Evolutionary conservation across 768 basidiomycete genomes (phyloP), one percentile per base, ranked within the genome.

Genomic region (Hericium erinaceus): DNA sequence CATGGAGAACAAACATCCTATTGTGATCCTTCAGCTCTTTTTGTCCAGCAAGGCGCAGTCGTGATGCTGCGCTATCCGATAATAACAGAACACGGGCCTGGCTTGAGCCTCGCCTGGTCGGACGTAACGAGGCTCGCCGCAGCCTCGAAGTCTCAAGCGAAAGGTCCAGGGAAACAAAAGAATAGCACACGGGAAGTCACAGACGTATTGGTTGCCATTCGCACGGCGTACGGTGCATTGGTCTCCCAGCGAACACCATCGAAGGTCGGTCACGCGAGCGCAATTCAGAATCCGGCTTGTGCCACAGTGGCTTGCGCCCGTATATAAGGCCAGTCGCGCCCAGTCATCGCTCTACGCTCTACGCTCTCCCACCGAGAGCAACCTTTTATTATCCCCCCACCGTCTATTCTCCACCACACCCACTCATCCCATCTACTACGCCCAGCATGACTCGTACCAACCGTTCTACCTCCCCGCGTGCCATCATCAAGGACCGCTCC

Each of bases 371-470:
- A 38, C 61, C 56, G 37, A 50, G 33, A 18, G 37, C 28, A 22
- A 53, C n/a, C 57, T 24, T 41, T 52, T 46, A 39, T 48, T 26
- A 46, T 10, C 20, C 7, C 10, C 20, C 7, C 40, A 26, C 6
- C 28, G 28, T n/a, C 16, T 37, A 8, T 7, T 51, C 26, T 26
- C 26, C 26, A 26, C 26, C 26, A 26, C 26, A 8, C 26, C 26
- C 16, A 16, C 16, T 11, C 26, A 51, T 26, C 48, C 48, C 13
- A 22, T 26, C 28, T 51, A 55, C 56, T 22, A 28, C 54, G 15
- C 44, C 20, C 64, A 75, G 44, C 68, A 92, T 92, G 89, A 91
- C 89, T 58, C 87, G 89, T 66, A 92, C 89, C 54, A 83, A 78
- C 62, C 87, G 89, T 64, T 77, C 89, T 57, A 67, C 79, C 48